Conservation (phyloP, 2,329 filamentous ascomycete genomes). For the Paraphoma sp. region DNA sequence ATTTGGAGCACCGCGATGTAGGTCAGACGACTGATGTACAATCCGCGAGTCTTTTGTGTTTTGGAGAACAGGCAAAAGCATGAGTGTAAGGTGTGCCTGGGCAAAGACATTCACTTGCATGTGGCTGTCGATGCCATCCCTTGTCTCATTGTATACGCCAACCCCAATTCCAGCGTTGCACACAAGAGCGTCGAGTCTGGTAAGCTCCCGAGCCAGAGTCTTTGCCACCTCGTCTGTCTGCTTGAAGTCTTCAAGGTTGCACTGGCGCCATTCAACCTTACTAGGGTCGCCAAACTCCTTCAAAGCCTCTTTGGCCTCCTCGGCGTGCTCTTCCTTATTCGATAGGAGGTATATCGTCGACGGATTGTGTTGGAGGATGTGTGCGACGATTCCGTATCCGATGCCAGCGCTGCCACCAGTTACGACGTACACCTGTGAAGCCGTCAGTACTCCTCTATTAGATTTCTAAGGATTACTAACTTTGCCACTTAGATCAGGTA, state of each 20-base stretch:
- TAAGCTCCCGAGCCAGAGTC: slow-evolving; percentile 50
- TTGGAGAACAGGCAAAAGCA: slow-evolving; percentile 54
- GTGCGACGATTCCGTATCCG: slow-evolving; percentile 59
- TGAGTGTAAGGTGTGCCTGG: slow-evolving; percentile 58
- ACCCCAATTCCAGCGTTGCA: slow-evolving; percentile 60
- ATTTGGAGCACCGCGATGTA: slow-evolving; percentile 51
- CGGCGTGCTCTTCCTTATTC: slow-evolving; percentile 57
- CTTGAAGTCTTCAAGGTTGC: slow-evolving; percentile 55
- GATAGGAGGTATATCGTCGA: slow-evolving; percentile 57
- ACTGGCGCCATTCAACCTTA: slow-evolving; percentile 55
- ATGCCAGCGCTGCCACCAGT: slow-evolving; percentile 60
- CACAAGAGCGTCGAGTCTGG: slow-evolving; percentile 55
- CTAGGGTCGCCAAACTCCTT: slow-evolving; percentile 52
- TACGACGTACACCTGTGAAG: slow-evolving; percentile 52
- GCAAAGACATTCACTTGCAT: slow-evolving; percentile 61
- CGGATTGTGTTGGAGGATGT: slow-evolving; percentile 59
- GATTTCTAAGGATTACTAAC: slow-evolving; percentile 16
- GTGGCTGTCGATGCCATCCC: slow-evolving; percentile 59
- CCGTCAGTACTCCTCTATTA: not conserved
- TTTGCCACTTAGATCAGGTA: slow-evolving; percentile 51
- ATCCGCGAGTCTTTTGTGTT: slow-evolving; percentile 55
- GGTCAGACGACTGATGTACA: slow-evolving; percentile 58
- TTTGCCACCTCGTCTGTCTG: slow-evolving; percentile 56
- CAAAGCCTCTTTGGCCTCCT: slow-evolving; percentile 53
- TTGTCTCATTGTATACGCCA: slow-evolving; percentile 56